Evolutionary conservation across 768 basidiomycete species (phyloP).

Genomic region (Amanita molliuscula): DNA sequence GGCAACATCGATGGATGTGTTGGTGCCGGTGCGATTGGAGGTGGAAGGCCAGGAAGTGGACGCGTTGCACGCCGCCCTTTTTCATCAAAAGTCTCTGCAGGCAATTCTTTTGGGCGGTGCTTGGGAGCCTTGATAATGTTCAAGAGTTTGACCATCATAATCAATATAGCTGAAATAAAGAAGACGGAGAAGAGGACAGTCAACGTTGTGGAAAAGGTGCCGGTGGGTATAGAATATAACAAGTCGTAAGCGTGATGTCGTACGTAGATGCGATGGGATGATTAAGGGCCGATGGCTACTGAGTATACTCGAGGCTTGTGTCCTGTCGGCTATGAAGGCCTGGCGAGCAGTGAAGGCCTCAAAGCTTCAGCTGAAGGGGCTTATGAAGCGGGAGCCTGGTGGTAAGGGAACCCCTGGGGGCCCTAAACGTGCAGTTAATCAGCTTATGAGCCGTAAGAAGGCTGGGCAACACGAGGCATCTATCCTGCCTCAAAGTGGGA

Average conservation of each 20-base stretch:
- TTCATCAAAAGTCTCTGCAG: slow-evolving; percentile 1
- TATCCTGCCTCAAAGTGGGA: not conserved
- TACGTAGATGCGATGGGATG: slow-evolving; percentile 1
- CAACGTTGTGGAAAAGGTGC: not conserved
- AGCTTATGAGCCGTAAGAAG: slow-evolving; percentile 4
- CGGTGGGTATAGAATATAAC: not conserved
- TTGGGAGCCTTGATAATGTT: slow-evolving; percentile 6
- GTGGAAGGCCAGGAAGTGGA: not conserved
- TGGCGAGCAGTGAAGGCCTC: not conserved
- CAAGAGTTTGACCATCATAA: not conserved
- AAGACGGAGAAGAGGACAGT: not conserved
- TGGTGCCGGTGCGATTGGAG: not conserved
- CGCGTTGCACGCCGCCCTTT: not conserved
- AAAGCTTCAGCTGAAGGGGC: not conserved
- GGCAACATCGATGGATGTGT: not conserved
- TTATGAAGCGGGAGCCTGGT: not conserved
- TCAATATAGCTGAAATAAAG: not conserved
- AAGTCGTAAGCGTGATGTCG: slow-evolving; percentile 4
- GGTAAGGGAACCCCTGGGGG: slow-evolving; percentile 1
- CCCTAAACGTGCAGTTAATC: not conserved
- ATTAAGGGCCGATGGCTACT: not conserved
- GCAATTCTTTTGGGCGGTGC: not conserved
- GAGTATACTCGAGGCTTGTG: not conserved
- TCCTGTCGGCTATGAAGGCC: not conserved
- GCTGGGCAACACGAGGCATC: slow-evolving; percentile 6